Evolutionary conservation across 306 rosid species (phyloP).

Genomic region (Rosa lucieae): DNA sequence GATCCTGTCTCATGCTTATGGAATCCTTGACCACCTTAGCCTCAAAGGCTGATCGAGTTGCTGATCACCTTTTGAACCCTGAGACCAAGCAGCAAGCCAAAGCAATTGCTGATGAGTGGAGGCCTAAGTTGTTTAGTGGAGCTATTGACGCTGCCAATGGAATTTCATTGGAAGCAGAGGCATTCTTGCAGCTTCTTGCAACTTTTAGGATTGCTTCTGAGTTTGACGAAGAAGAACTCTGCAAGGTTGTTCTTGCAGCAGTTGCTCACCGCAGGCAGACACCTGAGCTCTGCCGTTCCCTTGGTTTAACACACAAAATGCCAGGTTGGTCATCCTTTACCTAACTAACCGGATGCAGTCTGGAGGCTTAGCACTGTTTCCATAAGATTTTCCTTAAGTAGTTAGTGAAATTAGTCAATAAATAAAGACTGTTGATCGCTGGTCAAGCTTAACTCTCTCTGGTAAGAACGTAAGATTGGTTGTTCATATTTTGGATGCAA

Average conservation of each 20-base stretch:
- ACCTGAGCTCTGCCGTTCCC: constrained; percentile 89
- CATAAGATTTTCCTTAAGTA: constrained; percentile 38
- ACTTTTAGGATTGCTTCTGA: constrained; percentile 80
- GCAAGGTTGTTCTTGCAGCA: constrained; percentile 82
- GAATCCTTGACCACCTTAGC: constrained; percentile 67
- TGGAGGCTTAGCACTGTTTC: constrained; percentile 51
- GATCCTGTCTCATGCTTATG: constrained; percentile 58
- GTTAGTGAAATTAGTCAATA: constrained; percentile 20
- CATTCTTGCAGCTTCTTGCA: constrained; percentile 79
- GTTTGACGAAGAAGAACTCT: constrained; percentile 88
- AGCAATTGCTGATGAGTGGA: constrained; percentile 91
- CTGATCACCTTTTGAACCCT: constrained; percentile 71
- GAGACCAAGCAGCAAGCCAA: constrained; percentile 89
- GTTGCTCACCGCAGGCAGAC: constrained; percentile 77
- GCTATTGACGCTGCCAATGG: constrained; percentile 85
- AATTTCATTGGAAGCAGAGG: constrained; percentile 84
- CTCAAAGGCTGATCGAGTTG: constrained; percentile 75
- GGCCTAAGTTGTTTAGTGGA: constrained; percentile 66
- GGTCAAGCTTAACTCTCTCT: constrained; percentile 21
- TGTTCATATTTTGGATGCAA: constrained; percentile 22
- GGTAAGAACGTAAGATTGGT: not conserved
- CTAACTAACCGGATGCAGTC: constrained; percentile 65
- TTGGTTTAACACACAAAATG: constrained; percentile 79
- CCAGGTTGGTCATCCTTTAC: constrained; percentile 88
- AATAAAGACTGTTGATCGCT: constrained; percentile 21